Percentiles rank a stretch among this genome's conserved stretches.
Conservation (phyloP, 2,329 filamentous ascomycete species). For the Tolypocladium tundrense region DNA sequence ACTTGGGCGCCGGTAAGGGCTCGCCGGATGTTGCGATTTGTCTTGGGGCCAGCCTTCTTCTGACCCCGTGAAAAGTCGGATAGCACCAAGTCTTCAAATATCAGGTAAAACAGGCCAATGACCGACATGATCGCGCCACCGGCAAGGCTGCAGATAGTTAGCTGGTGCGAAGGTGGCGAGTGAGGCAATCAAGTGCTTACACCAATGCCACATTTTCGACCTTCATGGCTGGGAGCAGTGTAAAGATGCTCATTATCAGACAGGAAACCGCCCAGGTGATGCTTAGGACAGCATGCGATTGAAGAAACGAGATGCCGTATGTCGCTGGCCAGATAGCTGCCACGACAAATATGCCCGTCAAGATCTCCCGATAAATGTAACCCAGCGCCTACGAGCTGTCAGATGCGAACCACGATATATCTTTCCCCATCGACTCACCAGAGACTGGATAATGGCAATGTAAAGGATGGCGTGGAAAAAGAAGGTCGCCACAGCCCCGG, state of each 20-base stretch:
- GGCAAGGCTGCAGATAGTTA: constrained; percentile 41
- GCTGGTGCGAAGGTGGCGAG: not conserved
- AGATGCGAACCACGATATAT: constrained; percentile 1
- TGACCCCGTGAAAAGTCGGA: constrained; percentile 27
- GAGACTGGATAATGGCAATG: constrained; percentile 64
- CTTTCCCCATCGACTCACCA: constrained; percentile 43
- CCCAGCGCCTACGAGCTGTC: constrained; percentile 58
- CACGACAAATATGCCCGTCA: constrained; percentile 69
- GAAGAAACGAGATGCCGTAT: constrained; percentile 65
- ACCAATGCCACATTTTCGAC: constrained; percentile 66
- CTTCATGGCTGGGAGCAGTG: constrained; percentile 78
- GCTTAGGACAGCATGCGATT: constrained; percentile 51
- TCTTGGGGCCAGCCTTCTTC: constrained; percentile 7
- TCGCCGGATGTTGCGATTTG: constrained; percentile 39
- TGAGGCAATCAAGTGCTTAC: constrained; percentile 34
- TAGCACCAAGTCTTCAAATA: constrained; percentile 59
- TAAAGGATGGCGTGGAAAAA: constrained; percentile 56
- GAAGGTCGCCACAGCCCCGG: constrained; percentile 47
- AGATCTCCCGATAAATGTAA: constrained; percentile 83
- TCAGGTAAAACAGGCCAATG: constrained; percentile 67
- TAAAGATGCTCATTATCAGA: constrained; percentile 79
- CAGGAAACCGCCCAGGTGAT: constrained; percentile 69
- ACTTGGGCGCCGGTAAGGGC: constrained; percentile 57
- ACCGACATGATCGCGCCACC: constrained; percentile 71
- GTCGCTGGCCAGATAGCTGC: constrained; percentile 68